Percentiles rank a stretch among this genome's conserved stretches.
Evolutionary conservation across 768 basidiomycete species (phyloP).

Genomic region (Tricholoma matsutake): DNA sequence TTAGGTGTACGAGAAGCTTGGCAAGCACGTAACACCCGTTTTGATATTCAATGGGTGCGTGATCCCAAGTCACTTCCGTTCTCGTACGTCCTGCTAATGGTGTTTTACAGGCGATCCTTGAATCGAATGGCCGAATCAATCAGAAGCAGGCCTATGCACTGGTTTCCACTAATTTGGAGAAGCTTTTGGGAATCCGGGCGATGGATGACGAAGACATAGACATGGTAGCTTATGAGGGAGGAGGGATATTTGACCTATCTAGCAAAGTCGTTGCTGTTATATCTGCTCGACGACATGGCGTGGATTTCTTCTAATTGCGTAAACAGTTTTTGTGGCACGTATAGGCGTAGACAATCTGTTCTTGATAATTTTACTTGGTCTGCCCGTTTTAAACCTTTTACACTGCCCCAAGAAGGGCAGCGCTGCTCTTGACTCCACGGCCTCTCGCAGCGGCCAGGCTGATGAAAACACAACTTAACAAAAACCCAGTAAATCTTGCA

Average conservation of each 20-base stretch:
- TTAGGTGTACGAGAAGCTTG: constrained; percentile 66
- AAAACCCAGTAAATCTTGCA: constrained; percentile 73
- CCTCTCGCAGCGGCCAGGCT: constrained; percentile 71
- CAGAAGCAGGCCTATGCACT: constrained; percentile 40
- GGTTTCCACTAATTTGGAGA: constrained; percentile 45
- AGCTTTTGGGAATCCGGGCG: constrained; percentile 35
- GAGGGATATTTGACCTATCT: constrained; percentile 51
- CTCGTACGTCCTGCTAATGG: background rate
- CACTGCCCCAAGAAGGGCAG: constrained; percentile 68
- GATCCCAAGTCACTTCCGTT: background rate
- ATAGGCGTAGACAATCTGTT: constrained; percentile 15
- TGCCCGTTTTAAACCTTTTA: constrained; percentile 21
- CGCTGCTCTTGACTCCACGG: constrained; percentile 61
- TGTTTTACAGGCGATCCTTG: constrained; percentile 38
- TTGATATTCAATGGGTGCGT: constrained; percentile 75
- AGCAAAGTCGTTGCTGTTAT: constrained; percentile 58
- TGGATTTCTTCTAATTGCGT: constrained; percentile 47
- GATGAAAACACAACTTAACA: constrained; percentile 79
- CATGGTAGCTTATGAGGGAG: constrained; percentile 59
- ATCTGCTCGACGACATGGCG: constrained; percentile 44
- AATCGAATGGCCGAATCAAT: constrained; percentile 43
- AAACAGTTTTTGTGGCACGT: background rate
- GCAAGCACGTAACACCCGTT: constrained; percentile 71
- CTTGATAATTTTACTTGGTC: constrained; percentile 32
- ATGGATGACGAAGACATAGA: constrained; percentile 46